Percentiles rank a stretch among this genome's conserved stretches.
Evolutionary conservation across 129 eudicot genomes (phyloP).

Genomic region (Centrapalus pauciflorus): DNA sequence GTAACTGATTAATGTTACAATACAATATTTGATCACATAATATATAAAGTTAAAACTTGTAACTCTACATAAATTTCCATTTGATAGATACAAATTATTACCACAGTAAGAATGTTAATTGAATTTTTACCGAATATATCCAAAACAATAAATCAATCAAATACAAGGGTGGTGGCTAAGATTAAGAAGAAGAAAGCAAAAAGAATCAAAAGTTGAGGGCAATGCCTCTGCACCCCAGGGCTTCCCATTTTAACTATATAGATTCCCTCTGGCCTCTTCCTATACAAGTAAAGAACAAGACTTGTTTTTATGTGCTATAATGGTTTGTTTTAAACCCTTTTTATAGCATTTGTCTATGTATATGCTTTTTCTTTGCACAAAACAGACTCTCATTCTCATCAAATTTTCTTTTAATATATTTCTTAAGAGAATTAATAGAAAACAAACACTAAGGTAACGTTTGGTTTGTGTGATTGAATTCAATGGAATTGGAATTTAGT

Average conservation of each 20-base stretch:
- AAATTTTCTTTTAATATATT: too few relatives aligned
- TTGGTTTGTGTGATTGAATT: too few relatives aligned
- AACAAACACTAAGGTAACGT: background rate
- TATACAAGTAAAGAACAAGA: background rate
- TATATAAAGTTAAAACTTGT: too few relatives aligned
- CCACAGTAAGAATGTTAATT: too few relatives aligned
- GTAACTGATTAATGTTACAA: too few relatives aligned
- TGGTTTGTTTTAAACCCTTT: background rate
- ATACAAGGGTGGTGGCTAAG: constrained; percentile 10
- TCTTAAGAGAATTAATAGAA: background rate
- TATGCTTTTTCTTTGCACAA: background rate
- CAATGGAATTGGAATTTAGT: too few relatives aligned
- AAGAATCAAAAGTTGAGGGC: constrained; percentile 24
- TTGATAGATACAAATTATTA: too few relatives aligned
- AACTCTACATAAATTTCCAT: too few relatives aligned
- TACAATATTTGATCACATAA: too few relatives aligned
- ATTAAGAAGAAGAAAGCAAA: constrained; percentile 16
- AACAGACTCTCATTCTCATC: constrained; percentile 11
- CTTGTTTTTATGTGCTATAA: background rate
- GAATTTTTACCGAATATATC: too few relatives aligned
- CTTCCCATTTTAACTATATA: constrained; percentile 9
- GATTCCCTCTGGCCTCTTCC: background rate
- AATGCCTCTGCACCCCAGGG: constrained; percentile 13
- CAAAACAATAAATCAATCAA: too few relatives aligned
- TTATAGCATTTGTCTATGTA: background rate